phyloP scores from a whole-genome alignment of 176 grass and related monocot species.

The Oryza nivara region DNA sequence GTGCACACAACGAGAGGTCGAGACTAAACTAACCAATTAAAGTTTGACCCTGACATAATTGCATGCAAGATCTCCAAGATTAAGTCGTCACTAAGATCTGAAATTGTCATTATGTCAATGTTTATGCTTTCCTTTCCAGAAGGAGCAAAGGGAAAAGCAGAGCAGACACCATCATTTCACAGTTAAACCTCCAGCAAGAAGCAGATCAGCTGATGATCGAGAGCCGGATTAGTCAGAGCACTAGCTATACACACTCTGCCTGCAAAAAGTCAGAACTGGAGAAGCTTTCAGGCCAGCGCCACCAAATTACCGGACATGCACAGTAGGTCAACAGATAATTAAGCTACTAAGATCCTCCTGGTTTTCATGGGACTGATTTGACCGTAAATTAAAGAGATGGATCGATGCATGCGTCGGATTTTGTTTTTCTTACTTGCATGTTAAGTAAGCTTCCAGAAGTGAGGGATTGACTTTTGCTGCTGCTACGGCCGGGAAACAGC shows the following conservation, averaged over 20 bases:
- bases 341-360: not conserved
- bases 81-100: conserved; percentile 19
- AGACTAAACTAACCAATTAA: not conserved
- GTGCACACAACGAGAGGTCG: not conserved
- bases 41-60: not conserved
- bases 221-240: not conserved
- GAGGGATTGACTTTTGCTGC: not conserved
- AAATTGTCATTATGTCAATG: not conserved
- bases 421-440: not conserved
- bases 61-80: not conserved
- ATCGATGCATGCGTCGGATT: not conserved
- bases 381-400: not conserved
- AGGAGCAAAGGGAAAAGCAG: conserved; percentile 1
- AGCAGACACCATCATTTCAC: not conserved
- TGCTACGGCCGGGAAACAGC: not conserved
- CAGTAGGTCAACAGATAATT: not conserved
- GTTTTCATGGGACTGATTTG: not conserved
- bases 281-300: conserved; percentile 19
- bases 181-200: not conserved
- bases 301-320: not conserved
- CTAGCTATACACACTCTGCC: not conserved
- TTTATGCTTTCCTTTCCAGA: not conserved
- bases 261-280: conserved; percentile 6
- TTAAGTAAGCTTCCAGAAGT: conserved; percentile 36
- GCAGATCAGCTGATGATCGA: not conserved